Evolutionary conservation across 129 eudicot species (phyloP).

Genomic region (Centrapalus pauciflorus): DNA sequence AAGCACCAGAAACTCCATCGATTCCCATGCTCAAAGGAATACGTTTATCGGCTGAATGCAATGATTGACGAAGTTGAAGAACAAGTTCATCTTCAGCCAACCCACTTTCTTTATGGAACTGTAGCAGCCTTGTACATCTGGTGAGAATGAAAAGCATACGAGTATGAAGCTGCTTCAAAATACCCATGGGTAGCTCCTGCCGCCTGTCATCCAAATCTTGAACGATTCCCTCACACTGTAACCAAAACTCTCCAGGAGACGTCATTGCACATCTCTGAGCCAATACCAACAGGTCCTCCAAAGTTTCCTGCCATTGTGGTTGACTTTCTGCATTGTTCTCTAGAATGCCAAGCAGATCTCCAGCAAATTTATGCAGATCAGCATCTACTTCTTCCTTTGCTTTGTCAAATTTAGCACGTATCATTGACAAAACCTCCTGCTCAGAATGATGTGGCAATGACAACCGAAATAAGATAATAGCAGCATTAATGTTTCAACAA

Average conservation of each 20-base stretch:
- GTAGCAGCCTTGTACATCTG: slow-evolving; percentile 84
- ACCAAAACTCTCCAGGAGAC: slow-evolving; percentile 94
- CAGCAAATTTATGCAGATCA: slow-evolving; percentile 88
- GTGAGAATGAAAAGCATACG: slow-evolving; percentile 99
- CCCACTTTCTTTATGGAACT: slow-evolving; percentile 96
- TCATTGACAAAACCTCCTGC: slow-evolving; percentile 90
- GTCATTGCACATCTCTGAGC: slow-evolving; percentile 94
- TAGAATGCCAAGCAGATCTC: slow-evolving; percentile 73
- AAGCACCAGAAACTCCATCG: slow-evolving; percentile 28
- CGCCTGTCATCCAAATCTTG: slow-evolving; percentile 94
- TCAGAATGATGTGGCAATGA: not conserved
- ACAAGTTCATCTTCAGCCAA: slow-evolving; percentile 86
- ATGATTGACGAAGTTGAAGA: slow-evolving; percentile 78
- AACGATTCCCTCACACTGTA: slow-evolving; percentile 97
- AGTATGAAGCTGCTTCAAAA: slow-evolving; percentile 89
- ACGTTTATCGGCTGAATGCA: slow-evolving; percentile 58
- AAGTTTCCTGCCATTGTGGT: slow-evolving; percentile 96
- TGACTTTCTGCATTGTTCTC: slow-evolving; percentile 87
- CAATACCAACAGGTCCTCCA: slow-evolving; percentile 82
- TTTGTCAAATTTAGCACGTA: slow-evolving; percentile 81
- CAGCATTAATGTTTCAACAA: not conserved
- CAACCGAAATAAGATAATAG: not conserved
- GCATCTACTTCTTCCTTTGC: slow-evolving; percentile 99
- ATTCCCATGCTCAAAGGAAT: slow-evolving; percentile 33
- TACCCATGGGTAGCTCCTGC: slow-evolving; percentile 92